Conservation (phyloP, 352 stramenopile genomes). For the Phytophthora podocarpi region DNA sequence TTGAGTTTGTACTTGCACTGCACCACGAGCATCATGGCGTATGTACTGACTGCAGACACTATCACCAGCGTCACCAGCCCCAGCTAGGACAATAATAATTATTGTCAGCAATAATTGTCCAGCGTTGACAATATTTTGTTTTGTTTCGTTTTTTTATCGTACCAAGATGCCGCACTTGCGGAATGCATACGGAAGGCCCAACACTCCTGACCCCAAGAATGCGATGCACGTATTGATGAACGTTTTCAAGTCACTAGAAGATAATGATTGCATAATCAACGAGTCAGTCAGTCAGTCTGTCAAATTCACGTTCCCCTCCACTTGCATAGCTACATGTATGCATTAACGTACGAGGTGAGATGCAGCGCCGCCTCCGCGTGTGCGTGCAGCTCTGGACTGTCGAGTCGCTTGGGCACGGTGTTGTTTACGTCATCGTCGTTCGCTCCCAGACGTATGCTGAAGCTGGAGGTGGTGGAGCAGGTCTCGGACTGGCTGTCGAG, state of each 20-base stretch:
- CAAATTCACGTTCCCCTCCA: background rate
- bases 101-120: conserved; percentile 1
- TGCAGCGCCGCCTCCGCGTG: conserved; percentile 33
- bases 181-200: conserved; percentile 92
- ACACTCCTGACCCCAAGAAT: conserved; percentile 91
- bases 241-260: conserved; percentile 52
- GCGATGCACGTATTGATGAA: conserved; percentile 90
- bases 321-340: background rate
- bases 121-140: conserved; percentile 3
- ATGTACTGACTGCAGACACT: conserved; percentile 65
- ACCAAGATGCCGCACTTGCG: conserved; percentile 84
- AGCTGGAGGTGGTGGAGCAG: conserved; percentile 37
- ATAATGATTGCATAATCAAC: conserved; percentile 1
- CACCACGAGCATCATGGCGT: conserved; percentile 80
- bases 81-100: conserved; percentile 34
- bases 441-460: conserved; percentile 15
- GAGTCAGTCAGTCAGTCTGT: conserved; percentile 4
- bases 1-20: conserved; percentile 83
- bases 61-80: conserved; percentile 57
- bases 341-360: conserved; percentile 48
- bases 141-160: background rate
- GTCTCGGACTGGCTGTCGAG: conserved; percentile 32
- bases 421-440: background rate
- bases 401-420: conserved; percentile 18
- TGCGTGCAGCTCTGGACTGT: conserved; percentile 25